Percentiles rank a stretch among this genome's conserved stretches.
These are phyloP conservation scores for Cyphellophora attinorum DNA, from an alignment of 2,329 filamentous ascomycete genomes.

Conservation along the genomic window DNA sequence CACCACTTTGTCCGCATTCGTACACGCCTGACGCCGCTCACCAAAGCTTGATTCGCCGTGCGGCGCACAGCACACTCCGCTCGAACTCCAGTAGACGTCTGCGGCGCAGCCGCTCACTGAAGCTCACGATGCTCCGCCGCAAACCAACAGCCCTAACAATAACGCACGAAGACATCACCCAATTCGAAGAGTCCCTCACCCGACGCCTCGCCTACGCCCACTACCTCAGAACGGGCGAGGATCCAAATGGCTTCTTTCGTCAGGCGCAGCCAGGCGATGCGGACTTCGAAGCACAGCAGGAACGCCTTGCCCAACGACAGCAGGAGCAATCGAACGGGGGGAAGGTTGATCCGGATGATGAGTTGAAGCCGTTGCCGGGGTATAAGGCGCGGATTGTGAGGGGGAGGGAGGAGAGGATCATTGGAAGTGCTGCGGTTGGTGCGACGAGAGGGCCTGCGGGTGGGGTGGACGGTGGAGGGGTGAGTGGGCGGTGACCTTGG, in stretches of 20 bases:
- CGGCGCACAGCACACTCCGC: no score
- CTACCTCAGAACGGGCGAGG: conserved; percentile 18
- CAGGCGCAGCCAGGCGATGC: conserved; percentile 10
- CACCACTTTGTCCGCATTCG: no score
- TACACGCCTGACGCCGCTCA: no score
- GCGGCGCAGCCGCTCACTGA: no score
- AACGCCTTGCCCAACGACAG: no score
- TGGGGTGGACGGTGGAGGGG: no score
- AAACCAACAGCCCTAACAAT: conserved; percentile 42
- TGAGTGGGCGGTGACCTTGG: no score
- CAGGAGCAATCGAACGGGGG: conserved; percentile 15
- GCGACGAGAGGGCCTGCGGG: no score
- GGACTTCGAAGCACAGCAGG: conserved; percentile 5
- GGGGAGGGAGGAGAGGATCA: conserved; percentile 35
- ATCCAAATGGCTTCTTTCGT: conserved; percentile 15
- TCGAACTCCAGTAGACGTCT: no score
- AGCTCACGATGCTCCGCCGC: conserved; percentile 45
- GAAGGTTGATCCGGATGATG: conserved; percentile 36
- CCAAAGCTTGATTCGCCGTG: no score
- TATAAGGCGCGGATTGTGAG: conserved; percentile 39
- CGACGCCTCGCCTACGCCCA: conserved; percentile 13
- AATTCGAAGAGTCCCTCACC: conserved; percentile 31
- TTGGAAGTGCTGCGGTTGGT: no score
- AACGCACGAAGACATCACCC: conserved; percentile 36
- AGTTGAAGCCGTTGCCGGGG: conserved; percentile 39